A percentile compares a stretch with the other conserved stretches of the same genome.
phyloP scores from a whole-genome alignment of 345 rosid genomes.

The Carallia pectinifolia region DNA sequence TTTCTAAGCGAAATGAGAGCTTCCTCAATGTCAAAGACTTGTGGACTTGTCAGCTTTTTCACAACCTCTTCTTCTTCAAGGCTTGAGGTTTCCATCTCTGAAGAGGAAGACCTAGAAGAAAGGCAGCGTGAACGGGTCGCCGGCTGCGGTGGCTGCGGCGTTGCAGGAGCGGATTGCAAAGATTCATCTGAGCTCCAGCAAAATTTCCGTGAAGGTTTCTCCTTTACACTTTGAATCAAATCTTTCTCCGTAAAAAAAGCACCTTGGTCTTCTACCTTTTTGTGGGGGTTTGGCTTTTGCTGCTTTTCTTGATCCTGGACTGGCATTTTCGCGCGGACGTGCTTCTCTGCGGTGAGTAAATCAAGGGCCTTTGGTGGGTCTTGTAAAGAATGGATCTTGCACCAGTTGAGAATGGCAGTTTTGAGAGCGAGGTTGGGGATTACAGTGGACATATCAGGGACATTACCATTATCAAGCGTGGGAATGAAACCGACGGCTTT shows the following conservation, averaged over 20 bases:
- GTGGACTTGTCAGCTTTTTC: slow-evolving; percentile 48
- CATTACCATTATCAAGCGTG: slow-evolving; percentile 20
- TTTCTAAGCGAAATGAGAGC: slow-evolving; percentile 51
- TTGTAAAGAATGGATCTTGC: slow-evolving; percentile 30
- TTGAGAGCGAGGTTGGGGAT: slow-evolving; percentile 80
- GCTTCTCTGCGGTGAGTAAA: slow-evolving; percentile 40
- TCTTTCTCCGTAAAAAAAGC: too few relatives aligned
- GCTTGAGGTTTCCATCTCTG: slow-evolving; percentile 42
- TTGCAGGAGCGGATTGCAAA: slow-evolving; percentile 17
- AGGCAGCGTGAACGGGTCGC: slow-evolving; percentile 57
- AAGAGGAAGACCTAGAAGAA: slow-evolving; percentile 57
- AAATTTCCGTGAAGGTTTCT: slow-evolving; percentile 37
- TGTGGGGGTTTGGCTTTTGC: slow-evolving; percentile 19
- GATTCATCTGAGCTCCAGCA: slow-evolving; percentile 58
- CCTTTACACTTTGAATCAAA: slow-evolving; percentile 9
- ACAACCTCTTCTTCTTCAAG: slow-evolving; percentile 53
- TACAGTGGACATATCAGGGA: slow-evolving; percentile 67
- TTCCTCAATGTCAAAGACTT: slow-evolving; percentile 56
- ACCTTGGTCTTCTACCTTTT: neutral
- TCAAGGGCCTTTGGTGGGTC: slow-evolving; percentile 56
- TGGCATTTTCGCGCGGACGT: slow-evolving; percentile 40
- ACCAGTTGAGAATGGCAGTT: slow-evolving; percentile 67
- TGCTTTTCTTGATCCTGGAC: slow-evolving; percentile 15
- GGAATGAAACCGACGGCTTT: slow-evolving; percentile 53
- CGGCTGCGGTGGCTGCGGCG: slow-evolving; percentile 40